Evolutionary conservation across 345 rosid species (phyloP), one percentile per base, ranked within the genome.

Genomic region (Psidium guajava): DNA sequence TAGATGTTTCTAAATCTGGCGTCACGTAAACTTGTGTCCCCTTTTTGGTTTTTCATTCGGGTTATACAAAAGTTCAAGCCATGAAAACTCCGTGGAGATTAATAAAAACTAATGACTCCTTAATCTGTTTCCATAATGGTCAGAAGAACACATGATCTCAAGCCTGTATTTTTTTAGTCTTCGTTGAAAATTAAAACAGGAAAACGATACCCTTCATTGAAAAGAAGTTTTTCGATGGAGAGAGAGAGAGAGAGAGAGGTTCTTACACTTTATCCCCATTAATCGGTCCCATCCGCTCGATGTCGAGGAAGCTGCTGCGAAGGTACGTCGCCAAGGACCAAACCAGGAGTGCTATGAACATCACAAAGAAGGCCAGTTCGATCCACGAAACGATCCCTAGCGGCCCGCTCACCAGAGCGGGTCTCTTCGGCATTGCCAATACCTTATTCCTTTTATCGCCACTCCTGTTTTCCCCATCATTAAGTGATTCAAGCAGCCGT

Each of bases 341-440:
- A 82, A 91, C 77, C 83, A 95, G 88, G 40, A 97, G 92, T 58
- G 94, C 94, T 21, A 93, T 54, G 86, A 97, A 92, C 98, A 94
- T 94, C 36, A 86, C 32, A 80, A 95, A 89, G 89, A 97, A 93
- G 25, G 88, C 84, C 3, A 97, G 44, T 88, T 95, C 99, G 36
- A 85, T 87, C 73, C 89, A 84, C 4, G 98, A 91, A 53, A 97
- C 98, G 82, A 97, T 94, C 86, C 99, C 99, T 5, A 94, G 86
- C 22, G 99, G 98, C 9, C 98, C 98, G 82, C 90, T 95, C 87
- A 91, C 94, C 22, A 95, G 82, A 91, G 93, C 88, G 24, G 97
- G 97, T 85, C 54, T 90, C 90, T 85, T 93, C 92, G 88, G 91
- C 51, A 49, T 18, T 11, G 69, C 88, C 58, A 57, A 32, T 69